Conservation (phyloP, 1,284 basidiomycete species). For the Cryptococcus hybrid region DNA sequence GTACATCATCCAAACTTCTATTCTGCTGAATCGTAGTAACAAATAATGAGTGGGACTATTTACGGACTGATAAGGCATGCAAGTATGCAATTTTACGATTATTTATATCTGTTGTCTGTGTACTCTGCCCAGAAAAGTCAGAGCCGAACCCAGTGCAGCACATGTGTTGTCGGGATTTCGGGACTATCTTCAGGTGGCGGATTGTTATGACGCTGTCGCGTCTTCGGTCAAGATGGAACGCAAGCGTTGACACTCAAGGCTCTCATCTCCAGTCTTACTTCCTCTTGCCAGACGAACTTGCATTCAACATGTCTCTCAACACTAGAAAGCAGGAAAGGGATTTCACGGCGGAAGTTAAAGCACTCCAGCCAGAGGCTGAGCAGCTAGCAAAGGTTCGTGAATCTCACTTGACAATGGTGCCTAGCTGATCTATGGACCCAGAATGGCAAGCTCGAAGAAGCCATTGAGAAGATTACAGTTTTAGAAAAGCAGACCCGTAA, state of each 20-base stretch:
- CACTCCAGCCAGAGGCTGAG: conserved; percentile 52
- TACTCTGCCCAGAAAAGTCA: too few species aligned
- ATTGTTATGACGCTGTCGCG: too few species aligned
- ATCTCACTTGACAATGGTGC: not conserved
- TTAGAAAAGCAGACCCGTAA: conserved; percentile 98
- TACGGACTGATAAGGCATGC: too few species aligned
- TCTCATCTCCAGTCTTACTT: not conserved
- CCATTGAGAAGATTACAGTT: conserved; percentile 81
- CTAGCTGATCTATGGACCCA: conserved; percentile 28
- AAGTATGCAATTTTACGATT: too few species aligned
- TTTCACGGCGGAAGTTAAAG: conserved; percentile 55
- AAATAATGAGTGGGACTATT: too few species aligned
- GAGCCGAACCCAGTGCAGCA: too few species aligned
- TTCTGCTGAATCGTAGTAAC: too few species aligned
- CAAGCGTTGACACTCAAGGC: not conserved
- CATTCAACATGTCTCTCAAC: conserved; percentile 34
- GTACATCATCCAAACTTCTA: too few species aligned
- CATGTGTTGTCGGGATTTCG: too few species aligned
- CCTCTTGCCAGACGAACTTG: not conserved
- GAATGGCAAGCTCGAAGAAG: conserved; percentile 74
- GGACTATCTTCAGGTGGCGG: too few species aligned
- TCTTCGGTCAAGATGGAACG: too few species aligned
- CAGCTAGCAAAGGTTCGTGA: conserved; percentile 50
- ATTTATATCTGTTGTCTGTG: too few species aligned
- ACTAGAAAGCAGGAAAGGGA: conserved; percentile 57